phyloP scores from a whole-genome alignment of 2,329 filamentous ascomycete genomes.

The Xylariaceae sp. region DNA sequence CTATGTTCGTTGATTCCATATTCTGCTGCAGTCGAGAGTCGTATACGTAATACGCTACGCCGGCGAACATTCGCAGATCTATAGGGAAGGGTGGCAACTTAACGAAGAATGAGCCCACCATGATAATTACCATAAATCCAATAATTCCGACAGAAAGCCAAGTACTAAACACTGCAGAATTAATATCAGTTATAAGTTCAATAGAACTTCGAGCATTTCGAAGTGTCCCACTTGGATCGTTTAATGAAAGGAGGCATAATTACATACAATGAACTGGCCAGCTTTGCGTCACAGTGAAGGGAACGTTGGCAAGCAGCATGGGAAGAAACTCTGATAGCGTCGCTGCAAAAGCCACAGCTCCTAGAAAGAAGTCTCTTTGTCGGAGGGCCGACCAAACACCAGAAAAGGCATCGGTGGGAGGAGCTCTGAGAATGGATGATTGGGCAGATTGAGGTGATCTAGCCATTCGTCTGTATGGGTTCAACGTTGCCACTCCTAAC shows the following conservation, averaged over 20 bases:
- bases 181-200: constrained; percentile 5
- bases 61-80: constrained; percentile 50
- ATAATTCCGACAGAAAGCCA: constrained; percentile 45
- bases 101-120: constrained; percentile 46
- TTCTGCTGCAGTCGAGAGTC: constrained; percentile 16
- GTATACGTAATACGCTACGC: constrained; percentile 49
- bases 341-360: constrained; percentile 45
- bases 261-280: constrained; percentile 45
- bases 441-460: constrained; percentile 43
- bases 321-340: constrained; percentile 55
- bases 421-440: constrained; percentile 47
- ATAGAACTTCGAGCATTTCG: constrained; percentile 3
- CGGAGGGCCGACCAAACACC: constrained; percentile 46
- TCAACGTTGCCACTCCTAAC: constrained; percentile 48
- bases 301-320: constrained; percentile 53
- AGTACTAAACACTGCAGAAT: constrained; percentile 35
- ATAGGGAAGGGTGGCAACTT: constrained; percentile 51
- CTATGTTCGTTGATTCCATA: constrained; percentile 8
- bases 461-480: constrained; percentile 49
- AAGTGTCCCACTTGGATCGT: too few species aligned
- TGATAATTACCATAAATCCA: constrained; percentile 46
- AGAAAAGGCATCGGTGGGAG: constrained; percentile 50
- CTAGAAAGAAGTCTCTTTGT: constrained; percentile 43
- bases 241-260: constrained; percentile 4
- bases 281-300: constrained; percentile 51